Evolutionary conservation across 1,284 basidiomycete genomes (phyloP).

Genomic region (Cutaneotrichosporon sp.): DNA sequence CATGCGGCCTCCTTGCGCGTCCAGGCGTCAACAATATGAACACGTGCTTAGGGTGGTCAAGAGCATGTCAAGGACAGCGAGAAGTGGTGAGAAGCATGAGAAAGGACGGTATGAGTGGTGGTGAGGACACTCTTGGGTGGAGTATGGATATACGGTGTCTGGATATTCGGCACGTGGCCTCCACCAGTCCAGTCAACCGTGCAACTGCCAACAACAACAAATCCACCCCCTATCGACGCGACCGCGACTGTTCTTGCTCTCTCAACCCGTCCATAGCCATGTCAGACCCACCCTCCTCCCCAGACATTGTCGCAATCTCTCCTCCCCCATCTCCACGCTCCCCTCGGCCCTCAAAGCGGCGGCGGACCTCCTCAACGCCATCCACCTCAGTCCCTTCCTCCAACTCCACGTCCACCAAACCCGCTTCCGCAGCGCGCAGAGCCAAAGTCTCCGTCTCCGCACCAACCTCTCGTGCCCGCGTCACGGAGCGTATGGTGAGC

Average conservation of each 20-base stretch:
- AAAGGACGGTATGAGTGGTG: too few relatives aligned
- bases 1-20: too few relatives aligned
- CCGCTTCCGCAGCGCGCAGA: constrained; percentile 3
- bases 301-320: constrained; percentile 6
- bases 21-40: too few relatives aligned
- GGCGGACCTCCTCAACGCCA: neutral
- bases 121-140: too few relatives aligned
- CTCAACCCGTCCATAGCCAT: neutral
- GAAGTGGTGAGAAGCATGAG: too few relatives aligned
- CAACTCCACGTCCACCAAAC: neutral
- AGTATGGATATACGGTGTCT: too few relatives aligned
- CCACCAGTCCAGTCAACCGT: constrained; percentile 1
- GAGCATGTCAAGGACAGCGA: too few relatives aligned
- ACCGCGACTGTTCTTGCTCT: neutral
- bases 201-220: neutral
- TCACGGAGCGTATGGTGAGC: constrained; percentile 41
- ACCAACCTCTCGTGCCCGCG: constrained; percentile 7
- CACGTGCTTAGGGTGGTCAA: too few relatives aligned
- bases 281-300: constrained; percentile 2
- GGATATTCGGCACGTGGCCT: neutral
- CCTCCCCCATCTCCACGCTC: neutral
- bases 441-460: neutral
- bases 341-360: neutral
- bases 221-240: neutral
- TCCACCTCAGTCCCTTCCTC: neutral